Base-by-base conservation (phyloP, 192 early-diverging fungal genomes). In the Coemansia guatemalensis region DNA sequence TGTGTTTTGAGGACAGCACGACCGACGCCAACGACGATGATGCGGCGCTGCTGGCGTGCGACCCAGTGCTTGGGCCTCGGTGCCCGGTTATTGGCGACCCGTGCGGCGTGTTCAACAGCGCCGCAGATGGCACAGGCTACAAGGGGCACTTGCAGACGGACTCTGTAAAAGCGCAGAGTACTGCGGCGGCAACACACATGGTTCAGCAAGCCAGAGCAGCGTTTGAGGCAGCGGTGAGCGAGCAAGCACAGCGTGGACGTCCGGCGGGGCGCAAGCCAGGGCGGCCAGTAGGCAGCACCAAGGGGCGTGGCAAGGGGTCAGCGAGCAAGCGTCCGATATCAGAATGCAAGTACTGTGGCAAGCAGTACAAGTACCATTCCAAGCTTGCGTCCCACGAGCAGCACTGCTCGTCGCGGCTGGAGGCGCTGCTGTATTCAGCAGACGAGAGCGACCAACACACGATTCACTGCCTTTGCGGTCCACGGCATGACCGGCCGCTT, bases 321-420 rank as follows among this genome's bases (percentile, higher is more conserved):
- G 26, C 54, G 9, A 60, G 61, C 53, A 68, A 68, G 57, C 60
- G 70, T 7, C 63, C 75, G 2, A 53, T 78, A 26, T 78, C 75
- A 29, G 75, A 75, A 48, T 89, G 88, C 66, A 75, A 84, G 32
- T 83, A 82, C 64, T 89, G 88, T 51, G 72, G 81, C 48, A 89
- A 88, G 63, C 77, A 78, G 56, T 88, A 86, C 67, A 85, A 85
- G 55, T 86, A 87, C 62, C 82, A 82, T 25, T 75, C 70, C 51
- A 85, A 86, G 30, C 78, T 89, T 7, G 66, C 78, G 2, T 84
- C 84, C 48, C 88, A 89, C 49, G 80, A 82, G 50, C 80, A 82
- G 67, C 83, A 84, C 66, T 73, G 80, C 54, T 73, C 83, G 68
- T 81, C 82, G 8, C 65, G 70, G 22, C 65, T 83, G 22, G 84